phyloP scores from a whole-genome alignment of 768 basidiomycete genomes.

The Xerocomellus dryophilus region DNA sequence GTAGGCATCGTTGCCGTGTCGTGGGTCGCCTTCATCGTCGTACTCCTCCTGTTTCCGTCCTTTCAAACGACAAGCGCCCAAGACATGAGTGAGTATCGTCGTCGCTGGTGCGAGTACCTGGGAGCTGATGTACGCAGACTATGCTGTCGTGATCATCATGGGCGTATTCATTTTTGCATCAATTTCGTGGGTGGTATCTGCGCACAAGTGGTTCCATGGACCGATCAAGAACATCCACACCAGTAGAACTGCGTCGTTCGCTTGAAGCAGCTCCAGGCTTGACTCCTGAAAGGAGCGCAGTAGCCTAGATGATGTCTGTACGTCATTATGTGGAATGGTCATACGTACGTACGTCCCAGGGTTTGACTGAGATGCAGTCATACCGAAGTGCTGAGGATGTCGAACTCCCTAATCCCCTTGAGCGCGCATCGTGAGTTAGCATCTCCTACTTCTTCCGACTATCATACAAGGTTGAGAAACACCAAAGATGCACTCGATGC shows the following conservation, averaged over 20 bases:
- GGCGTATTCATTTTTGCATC: conserved; percentile 64
- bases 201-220: conserved; percentile 68
- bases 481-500: not conserved
- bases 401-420: not conserved
- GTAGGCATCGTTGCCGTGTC: conserved; percentile 58
- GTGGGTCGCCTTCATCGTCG: conserved; percentile 62
- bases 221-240: conserved; percentile 52
- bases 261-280: conserved; percentile 11
- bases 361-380: not conserved
- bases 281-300: not conserved
- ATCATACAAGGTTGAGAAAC: conserved; percentile 2
- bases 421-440: not conserved
- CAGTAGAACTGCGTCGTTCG: not conserved
- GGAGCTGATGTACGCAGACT: conserved; percentile 43
- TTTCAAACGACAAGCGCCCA: conserved; percentile 38
- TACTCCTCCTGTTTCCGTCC: conserved; percentile 58
- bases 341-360: not conserved
- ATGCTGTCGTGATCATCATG: conserved; percentile 63
- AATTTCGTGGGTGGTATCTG: conserved; percentile 62
- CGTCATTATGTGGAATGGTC: not conserved
- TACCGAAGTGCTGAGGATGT: not conserved
- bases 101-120: not conserved
- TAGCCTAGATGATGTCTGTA: not conserved
- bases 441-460: not conserved
- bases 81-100: conserved; percentile 54